These are phyloP conservation scores for Hygrophorus russula DNA, from an alignment of 768 basidiomycete species.

Conservation along the genomic window DNA sequence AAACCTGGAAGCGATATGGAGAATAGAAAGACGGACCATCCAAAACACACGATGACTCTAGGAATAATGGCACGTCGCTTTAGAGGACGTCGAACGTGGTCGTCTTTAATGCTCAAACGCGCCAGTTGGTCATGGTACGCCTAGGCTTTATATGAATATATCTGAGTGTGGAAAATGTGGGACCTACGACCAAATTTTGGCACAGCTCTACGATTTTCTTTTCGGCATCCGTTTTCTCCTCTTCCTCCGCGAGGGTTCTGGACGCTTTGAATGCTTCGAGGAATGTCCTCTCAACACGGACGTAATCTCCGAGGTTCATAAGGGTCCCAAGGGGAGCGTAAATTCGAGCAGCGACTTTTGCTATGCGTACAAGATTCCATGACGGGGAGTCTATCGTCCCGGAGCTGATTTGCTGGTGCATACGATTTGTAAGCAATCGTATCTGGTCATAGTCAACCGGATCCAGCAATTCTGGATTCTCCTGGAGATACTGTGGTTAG, in stretches of 20 bases:
- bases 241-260: constrained; percentile 13
- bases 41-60: constrained; percentile 54
- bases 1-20: constrained; percentile 65
- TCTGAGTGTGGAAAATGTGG: not conserved
- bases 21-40: constrained; percentile 53
- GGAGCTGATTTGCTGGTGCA: constrained; percentile 60
- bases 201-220: constrained; percentile 25
- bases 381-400: constrained; percentile 80
- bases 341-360: constrained; percentile 68
- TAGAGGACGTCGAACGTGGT: constrained; percentile 65
- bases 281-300: constrained; percentile 65
- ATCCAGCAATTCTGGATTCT: constrained; percentile 58
- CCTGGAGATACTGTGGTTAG: constrained; percentile 22
- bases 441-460: constrained; percentile 57
- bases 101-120: constrained; percentile 68
- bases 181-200: constrained; percentile 48
- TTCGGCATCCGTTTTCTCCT: constrained; percentile 7
- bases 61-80: constrained; percentile 41
- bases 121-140: constrained; percentile 65
- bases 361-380: constrained; percentile 66
- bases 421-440: constrained; percentile 42
- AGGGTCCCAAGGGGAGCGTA: constrained; percentile 83
- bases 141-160: constrained; percentile 22
- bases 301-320: constrained; percentile 79
- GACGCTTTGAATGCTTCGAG: constrained; percentile 60